These are phyloP conservation scores for Hemileccinum rubropunctum DNA, from an alignment of 768 basidiomycete genomes.

Conservation along the genomic window DNA sequence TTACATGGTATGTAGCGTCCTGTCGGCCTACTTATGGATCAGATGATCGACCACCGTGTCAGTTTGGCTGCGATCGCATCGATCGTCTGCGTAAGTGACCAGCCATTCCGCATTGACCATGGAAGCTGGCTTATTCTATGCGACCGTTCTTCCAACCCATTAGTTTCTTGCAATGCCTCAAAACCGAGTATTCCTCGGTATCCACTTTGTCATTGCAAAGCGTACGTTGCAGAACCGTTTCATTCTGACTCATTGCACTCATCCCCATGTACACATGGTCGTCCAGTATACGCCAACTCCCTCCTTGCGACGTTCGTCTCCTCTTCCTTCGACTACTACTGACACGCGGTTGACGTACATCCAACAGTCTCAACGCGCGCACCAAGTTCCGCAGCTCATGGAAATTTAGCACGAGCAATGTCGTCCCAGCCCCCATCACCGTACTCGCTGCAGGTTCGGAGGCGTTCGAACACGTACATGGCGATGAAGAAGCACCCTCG, in stretches of 20 bases:
- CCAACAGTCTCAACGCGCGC: slow-evolving; percentile 21
- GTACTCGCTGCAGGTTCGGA: not conserved
- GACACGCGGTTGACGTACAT: not conserved
- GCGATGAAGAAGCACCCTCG: too few species aligned
- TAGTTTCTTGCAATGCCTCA: slow-evolving; percentile 22
- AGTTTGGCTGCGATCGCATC: slow-evolving; percentile 16
- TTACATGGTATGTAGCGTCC: slow-evolving; percentile 15
- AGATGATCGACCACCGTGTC: not conserved
- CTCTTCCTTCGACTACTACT: not conserved
- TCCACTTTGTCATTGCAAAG: slow-evolving; percentile 24
- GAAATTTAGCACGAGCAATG: not conserved
- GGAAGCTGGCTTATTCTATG: not conserved
- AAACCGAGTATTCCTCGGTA: slow-evolving; percentile 24
- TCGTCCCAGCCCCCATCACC: slow-evolving; percentile 7
- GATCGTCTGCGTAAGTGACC: slow-evolving; percentile 18
- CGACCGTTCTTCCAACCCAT: not conserved
- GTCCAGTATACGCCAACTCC: slow-evolving; percentile 25
- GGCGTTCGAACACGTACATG: not conserved
- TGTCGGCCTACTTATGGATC: too few species aligned
- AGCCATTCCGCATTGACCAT: not conserved
- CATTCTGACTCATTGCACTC: not conserved
- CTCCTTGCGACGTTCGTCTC: slow-evolving; percentile 24
- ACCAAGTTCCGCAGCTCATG: slow-evolving; percentile 3
- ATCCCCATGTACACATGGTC: not conserved
- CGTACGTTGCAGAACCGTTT: slow-evolving; percentile 5